Evolutionary conservation across 2,329 filamentous ascomycete species (phyloP).

Genomic region (Domatiomyces globalis): DNA sequence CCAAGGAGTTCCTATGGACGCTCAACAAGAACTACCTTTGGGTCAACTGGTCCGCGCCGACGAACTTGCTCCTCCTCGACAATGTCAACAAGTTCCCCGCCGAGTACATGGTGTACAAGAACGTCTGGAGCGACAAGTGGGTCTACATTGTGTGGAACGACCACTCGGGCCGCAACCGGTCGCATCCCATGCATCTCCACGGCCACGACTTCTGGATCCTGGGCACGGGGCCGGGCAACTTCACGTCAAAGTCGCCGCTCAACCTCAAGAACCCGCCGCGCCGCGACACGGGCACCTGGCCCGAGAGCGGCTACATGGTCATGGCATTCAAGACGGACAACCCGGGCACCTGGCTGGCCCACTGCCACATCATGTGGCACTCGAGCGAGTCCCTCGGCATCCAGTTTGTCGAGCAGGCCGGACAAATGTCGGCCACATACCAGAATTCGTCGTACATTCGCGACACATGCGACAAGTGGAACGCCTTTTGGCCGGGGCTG

Average conservation of each 20-base stretch:
- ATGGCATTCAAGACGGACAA: slow-evolving; percentile 26
- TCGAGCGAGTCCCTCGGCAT: slow-evolving; percentile 16
- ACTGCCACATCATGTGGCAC: slow-evolving; percentile 27
- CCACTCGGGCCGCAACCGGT: slow-evolving; percentile 13
- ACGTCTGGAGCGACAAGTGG: too few relatives aligned
- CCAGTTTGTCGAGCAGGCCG: too few relatives aligned
- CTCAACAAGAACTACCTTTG: slow-evolving; percentile 18
- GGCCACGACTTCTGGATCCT: slow-evolving; percentile 26
- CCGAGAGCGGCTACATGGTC: slow-evolving; percentile 22
- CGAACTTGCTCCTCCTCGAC: slow-evolving; percentile 25
- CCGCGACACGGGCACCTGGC: slow-evolving; percentile 19
- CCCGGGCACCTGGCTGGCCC: slow-evolving; percentile 24
- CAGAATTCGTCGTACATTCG: too few relatives aligned
- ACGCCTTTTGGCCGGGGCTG: too few relatives aligned
- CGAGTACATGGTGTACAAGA: too few relatives aligned
- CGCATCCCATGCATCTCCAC: slow-evolving; percentile 28
- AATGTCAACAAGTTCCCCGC: slow-evolving; percentile 21
- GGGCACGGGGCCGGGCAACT: slow-evolving; percentile 30
- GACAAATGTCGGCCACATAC: too few relatives aligned
- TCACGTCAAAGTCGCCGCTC: slow-evolving; percentile 11
- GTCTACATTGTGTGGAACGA: background rate
- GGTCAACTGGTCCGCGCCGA: slow-evolving; percentile 30
- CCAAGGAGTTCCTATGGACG: slow-evolving; percentile 4
- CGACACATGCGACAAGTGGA: too few relatives aligned
- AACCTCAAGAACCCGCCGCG: slow-evolving; percentile 2